These are phyloP conservation scores for Alternaria burnsii DNA, from an alignment of 2,329 filamentous ascomycete species.

Conservation along the genomic window DNA sequence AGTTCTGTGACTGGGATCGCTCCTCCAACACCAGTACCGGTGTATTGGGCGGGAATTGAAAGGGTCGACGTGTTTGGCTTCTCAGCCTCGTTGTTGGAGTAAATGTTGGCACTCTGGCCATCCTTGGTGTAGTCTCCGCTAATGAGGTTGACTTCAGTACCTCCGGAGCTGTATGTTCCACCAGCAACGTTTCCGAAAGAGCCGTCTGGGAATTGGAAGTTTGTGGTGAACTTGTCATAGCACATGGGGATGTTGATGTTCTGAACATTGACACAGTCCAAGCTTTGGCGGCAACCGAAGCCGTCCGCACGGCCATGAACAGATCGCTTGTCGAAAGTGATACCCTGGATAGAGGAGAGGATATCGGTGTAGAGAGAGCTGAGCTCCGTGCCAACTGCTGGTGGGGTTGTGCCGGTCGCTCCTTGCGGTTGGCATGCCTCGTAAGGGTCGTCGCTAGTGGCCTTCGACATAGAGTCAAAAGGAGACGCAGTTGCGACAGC, in stretches of 20 bases:
- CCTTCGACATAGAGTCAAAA: constrained; percentile 30
- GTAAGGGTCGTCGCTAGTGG: constrained; percentile 41
- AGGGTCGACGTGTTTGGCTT: constrained; percentile 58
- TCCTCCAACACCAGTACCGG: constrained; percentile 56
- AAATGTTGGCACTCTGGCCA: constrained; percentile 57
- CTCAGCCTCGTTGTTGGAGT: constrained; percentile 45
- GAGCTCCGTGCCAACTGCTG: constrained; percentile 44
- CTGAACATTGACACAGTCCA: constrained; percentile 54
- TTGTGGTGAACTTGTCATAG: constrained; percentile 63
- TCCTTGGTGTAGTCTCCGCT: constrained; percentile 55
- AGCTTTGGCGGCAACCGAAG: constrained; percentile 49
- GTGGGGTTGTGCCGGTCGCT: constrained; percentile 42
- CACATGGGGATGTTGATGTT: constrained; percentile 58
- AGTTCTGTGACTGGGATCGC: constrained; percentile 57
- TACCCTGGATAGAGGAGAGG: constrained; percentile 46
- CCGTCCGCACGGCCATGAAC: constrained; percentile 30
- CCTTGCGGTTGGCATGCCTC: constrained; percentile 49
- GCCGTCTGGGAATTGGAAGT: constrained; percentile 58
- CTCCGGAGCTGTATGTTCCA: constrained; percentile 54
- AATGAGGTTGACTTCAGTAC: constrained; percentile 55
- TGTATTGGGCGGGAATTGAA: constrained; percentile 57
- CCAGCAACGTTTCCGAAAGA: constrained; percentile 57
- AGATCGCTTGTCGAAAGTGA: constrained; percentile 42
- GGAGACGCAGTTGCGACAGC: constrained; percentile 33
- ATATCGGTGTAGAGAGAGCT: constrained; percentile 48